Conservation (phyloP, 1,139 yeast species). For the Blastobotrys petasosporus region DNA sequence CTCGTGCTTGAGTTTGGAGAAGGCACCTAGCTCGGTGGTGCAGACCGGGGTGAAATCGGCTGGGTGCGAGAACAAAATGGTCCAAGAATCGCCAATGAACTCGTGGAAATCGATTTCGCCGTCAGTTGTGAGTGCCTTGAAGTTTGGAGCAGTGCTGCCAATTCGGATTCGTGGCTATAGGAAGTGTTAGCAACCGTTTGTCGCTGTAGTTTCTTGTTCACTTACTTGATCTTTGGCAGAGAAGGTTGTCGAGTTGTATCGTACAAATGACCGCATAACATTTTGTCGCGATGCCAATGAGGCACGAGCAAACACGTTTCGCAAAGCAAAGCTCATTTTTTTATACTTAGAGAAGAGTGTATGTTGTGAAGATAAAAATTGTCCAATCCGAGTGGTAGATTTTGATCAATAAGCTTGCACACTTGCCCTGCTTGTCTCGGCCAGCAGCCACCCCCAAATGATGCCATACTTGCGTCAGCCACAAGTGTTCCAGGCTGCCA, state of each 20-base stretch:
- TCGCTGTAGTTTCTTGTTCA: background rate
- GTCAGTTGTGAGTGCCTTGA: constrained; percentile 67
- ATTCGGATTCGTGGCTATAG: constrained; percentile 47
- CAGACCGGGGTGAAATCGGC: constrained; percentile 95
- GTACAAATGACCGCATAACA: constrained; percentile 7
- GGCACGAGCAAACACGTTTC: constrained; percentile 5
- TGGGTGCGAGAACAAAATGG: constrained; percentile 82
- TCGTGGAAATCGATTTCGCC: constrained; percentile 80
- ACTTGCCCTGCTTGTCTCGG: no score
- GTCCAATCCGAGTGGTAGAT: no score
- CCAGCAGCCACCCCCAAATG: no score
- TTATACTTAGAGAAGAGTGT: background rate
- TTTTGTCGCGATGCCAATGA: constrained; percentile 4
- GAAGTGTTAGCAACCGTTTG: background rate
- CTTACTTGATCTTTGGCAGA: constrained; percentile 18
- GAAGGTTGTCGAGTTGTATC: constrained; percentile 17
- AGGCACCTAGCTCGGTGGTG: constrained; percentile 91
- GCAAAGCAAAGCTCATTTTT: constrained; percentile 9
- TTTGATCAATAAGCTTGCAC: no score
- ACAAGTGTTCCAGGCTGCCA: no score
- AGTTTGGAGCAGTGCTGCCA: constrained; percentile 74
- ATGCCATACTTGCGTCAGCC: no score
- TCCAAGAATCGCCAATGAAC: constrained; percentile 77
- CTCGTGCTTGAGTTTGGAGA: constrained; percentile 77
- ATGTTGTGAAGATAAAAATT: no score